phyloP scores from a whole-genome alignment of 805 yeast species.

The Sugiyamaella floridensis region DNA sequence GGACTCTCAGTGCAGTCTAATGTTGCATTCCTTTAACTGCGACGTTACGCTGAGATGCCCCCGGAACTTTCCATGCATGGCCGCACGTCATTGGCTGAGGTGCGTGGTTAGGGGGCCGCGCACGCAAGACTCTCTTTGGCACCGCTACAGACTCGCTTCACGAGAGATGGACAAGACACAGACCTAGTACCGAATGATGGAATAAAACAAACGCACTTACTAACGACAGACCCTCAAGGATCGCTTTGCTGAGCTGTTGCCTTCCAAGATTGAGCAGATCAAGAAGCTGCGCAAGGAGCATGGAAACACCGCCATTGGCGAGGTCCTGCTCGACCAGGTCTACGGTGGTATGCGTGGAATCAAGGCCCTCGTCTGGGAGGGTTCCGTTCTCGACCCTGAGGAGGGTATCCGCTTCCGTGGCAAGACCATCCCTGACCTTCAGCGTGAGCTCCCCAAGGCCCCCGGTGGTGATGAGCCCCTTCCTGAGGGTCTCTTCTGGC shows the following conservation, averaged over 20 bases:
- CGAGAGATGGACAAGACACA: too few relatives aligned
- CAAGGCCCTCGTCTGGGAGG: conserved; percentile 83
- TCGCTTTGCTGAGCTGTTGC: conserved; percentile 86
- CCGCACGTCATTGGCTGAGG: neutral
- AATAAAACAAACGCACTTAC: neutral
- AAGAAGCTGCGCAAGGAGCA: conserved; percentile 81
- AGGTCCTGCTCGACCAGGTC: conserved; percentile 69
- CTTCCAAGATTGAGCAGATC: conserved; percentile 87
- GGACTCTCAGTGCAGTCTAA: too few relatives aligned
- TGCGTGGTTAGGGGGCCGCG: neutral
- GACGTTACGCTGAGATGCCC: neutral
- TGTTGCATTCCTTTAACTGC: neutral
- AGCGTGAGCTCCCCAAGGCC: conserved; percentile 66
- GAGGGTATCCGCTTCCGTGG: conserved; percentile 88
- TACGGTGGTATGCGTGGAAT: conserved; percentile 92
- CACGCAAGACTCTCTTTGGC: too few relatives aligned
- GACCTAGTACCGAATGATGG: neutral
- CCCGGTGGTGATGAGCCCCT: conserved; percentile 58
- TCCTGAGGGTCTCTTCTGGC: conserved; percentile 82
- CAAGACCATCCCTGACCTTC: conserved; percentile 72
- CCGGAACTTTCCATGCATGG: neutral
- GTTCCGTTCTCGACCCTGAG: conserved; percentile 74
- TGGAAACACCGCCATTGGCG: conserved; percentile 72
- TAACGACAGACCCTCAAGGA: conserved; percentile 61
- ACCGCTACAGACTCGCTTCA: too few relatives aligned